A percentile compares a stretch with the other conserved stretches of the same genome.
Evolutionary conservation across 2,329 filamentous ascomycete genomes (phyloP).

Genomic region (Ilyonectria robusta): DNA sequence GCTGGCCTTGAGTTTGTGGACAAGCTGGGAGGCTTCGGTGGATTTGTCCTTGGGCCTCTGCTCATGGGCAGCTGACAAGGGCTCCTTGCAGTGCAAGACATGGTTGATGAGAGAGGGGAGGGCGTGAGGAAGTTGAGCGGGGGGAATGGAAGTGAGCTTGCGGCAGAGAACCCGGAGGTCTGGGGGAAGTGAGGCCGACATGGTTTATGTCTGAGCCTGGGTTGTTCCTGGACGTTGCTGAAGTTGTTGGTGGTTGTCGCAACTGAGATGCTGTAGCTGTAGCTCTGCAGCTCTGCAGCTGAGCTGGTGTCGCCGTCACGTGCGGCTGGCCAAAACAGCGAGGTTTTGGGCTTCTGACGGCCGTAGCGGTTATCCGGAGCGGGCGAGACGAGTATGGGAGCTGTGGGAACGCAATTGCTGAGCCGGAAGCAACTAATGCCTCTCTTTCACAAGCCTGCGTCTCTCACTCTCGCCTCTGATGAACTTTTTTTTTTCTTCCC

Average conservation of each 20-base stretch:
- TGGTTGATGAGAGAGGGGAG: slow-evolving; percentile 77
- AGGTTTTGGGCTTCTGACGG: background rate
- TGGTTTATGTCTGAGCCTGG: slow-evolving; percentile 19
- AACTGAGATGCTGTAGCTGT: slow-evolving; percentile 13
- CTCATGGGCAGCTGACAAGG: slow-evolving; percentile 76
- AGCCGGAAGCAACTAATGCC: background rate
- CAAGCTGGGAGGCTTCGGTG: slow-evolving; percentile 76
- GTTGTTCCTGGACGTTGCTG: background rate
- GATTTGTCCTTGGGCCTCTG: slow-evolving; percentile 72
- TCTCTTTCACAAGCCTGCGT: slow-evolving; percentile 17
- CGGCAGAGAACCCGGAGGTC: slow-evolving; percentile 77
- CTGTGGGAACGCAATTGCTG: slow-evolving; percentile 10
- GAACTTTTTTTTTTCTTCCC: slow-evolving; percentile 29
- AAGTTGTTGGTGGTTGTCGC: background rate
- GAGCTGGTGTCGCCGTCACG: slow-evolving; percentile 23
- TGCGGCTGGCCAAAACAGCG: slow-evolving; percentile 7
- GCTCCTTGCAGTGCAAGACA: slow-evolving; percentile 68
- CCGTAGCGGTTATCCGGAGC: background rate
- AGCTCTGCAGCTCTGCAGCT: slow-evolving; percentile 4
- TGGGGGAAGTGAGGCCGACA: slow-evolving; percentile 60
- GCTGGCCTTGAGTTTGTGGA: slow-evolving; percentile 87
- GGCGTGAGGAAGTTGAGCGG: slow-evolving; percentile 80
- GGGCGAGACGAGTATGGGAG: background rate
- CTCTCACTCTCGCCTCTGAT: slow-evolving; percentile 9
- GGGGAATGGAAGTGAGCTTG: slow-evolving; percentile 78